phyloP scores from a whole-genome alignment of 768 basidiomycete genomes.

The Mycena chlorophos region DNA sequence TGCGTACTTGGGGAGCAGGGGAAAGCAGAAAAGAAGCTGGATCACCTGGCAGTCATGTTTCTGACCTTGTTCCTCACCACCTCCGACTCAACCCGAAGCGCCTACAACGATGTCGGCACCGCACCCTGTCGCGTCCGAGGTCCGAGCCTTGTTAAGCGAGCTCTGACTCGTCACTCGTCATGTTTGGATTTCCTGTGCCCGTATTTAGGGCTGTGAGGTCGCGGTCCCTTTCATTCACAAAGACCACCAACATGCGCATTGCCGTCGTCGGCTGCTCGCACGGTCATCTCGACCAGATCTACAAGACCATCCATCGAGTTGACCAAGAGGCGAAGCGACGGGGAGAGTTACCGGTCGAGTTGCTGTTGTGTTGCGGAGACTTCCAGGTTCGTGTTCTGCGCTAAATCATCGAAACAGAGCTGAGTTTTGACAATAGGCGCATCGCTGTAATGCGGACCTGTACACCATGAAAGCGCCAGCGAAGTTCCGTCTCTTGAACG shows the following conservation, averaged over 20 bases:
- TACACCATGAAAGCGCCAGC: slow-evolving; percentile 70
- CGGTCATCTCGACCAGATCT: slow-evolving; percentile 65
- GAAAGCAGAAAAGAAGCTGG: too few relatives aligned
- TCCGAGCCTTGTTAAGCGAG: too few relatives aligned
- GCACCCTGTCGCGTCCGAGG: too few relatives aligned
- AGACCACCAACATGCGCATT: slow-evolving; percentile 33
- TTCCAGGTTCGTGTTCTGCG: slow-evolving; percentile 49
- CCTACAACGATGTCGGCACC: too few relatives aligned
- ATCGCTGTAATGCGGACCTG: slow-evolving; percentile 39
- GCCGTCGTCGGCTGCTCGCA: slow-evolving; percentile 79
- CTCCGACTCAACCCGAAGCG: too few relatives aligned
- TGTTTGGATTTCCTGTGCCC: too few relatives aligned
- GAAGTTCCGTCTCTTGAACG: slow-evolving; percentile 66
- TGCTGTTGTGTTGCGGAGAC: slow-evolving; percentile 75
- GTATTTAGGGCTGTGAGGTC: too few relatives aligned
- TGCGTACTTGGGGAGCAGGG: too few relatives aligned
- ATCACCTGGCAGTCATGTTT: too few relatives aligned
- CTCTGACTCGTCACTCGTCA: too few relatives aligned
- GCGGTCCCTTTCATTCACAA: too few relatives aligned
- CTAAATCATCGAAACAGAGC: neutral
- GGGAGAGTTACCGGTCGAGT: slow-evolving; percentile 40
- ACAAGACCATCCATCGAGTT: slow-evolving; percentile 51
- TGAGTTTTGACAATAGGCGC: slow-evolving; percentile 7
- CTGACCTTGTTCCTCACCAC: too few relatives aligned
- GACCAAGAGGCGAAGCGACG: slow-evolving; percentile 42